phyloP scores from a whole-genome alignment of 768 basidiomycete genomes.

The Xanthoconium purpureum region DNA sequence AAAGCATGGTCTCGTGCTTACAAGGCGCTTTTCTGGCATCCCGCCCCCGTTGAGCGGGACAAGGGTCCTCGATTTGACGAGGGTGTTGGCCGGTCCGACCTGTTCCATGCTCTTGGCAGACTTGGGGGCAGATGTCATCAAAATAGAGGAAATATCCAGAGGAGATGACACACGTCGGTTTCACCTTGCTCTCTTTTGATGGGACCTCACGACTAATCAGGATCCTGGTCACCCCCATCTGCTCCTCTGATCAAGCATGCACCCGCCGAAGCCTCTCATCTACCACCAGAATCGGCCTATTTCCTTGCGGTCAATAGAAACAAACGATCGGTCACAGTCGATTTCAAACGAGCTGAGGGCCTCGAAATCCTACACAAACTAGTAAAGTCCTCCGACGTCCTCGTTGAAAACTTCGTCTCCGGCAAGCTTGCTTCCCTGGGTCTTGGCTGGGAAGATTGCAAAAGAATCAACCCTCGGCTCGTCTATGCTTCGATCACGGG shows the following conservation, averaged over 20 bases:
- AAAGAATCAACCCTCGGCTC: conserved; percentile 69
- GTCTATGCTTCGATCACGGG: conserved; percentile 91
- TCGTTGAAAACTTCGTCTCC: conserved; percentile 86
- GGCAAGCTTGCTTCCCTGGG: conserved; percentile 85
- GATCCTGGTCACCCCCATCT: conserved; percentile 64
- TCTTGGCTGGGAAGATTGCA: conserved; percentile 81
- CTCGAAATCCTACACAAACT: conserved; percentile 71
- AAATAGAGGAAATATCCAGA: conserved; percentile 74
- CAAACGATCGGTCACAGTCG: conserved; percentile 85
- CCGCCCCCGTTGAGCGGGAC: conserved; percentile 78
- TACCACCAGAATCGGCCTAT: conserved; percentile 90
- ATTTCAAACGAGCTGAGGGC: conserved; percentile 80
- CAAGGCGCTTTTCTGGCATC: conserved; percentile 44
- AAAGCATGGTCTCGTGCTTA: not conserved
- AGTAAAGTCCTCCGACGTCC: conserved; percentile 70
- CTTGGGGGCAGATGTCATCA: conserved; percentile 90
- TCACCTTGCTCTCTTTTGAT: conserved; percentile 11
- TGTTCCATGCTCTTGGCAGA: conserved; percentile 94
- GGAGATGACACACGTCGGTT: conserved; percentile 85
- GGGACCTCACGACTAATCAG: conserved; percentile 33
- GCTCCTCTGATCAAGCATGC: conserved; percentile 48
- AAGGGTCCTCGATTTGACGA: conserved; percentile 83
- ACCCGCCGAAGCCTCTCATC: conserved; percentile 53
- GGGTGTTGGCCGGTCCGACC: conserved; percentile 88
- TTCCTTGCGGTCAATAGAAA: conserved; percentile 88